Percentiles rank a stretch among this genome's conserved stretches.
These are phyloP conservation scores for Hsuehochloa calcarea DNA, from an alignment of 176 grass and related monocot species.

Conservation along the genomic window DNA sequence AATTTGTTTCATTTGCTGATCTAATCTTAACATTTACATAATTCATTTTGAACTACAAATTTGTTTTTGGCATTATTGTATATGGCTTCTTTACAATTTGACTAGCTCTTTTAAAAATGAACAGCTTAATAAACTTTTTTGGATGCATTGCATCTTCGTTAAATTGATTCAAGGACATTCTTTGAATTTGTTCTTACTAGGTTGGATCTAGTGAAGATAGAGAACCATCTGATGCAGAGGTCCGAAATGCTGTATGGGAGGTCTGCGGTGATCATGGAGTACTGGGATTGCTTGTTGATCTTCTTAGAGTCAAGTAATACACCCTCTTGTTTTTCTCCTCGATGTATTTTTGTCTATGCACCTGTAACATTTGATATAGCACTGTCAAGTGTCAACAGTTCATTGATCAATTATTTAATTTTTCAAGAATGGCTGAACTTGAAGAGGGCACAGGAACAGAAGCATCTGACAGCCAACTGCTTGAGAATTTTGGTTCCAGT, in stretches of 20 bases:
- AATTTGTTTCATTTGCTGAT: neutral
- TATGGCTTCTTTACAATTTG: neutral
- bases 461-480: constrained; percentile 57
- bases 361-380: neutral
- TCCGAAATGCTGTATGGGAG: constrained; percentile 79
- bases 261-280: constrained; percentile 79
- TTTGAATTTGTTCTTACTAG: constrained; percentile 35
- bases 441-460: constrained; percentile 86
- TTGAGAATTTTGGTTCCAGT: constrained; percentile 37
- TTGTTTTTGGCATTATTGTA: neutral
- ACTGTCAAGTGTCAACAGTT: neutral
- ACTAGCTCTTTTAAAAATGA: neutral
- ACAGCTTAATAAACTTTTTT: neutral
- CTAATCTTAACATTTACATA: neutral
- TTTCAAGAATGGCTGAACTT: constrained; percentile 77
- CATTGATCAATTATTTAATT: constrained; percentile 16
- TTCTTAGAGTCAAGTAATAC: constrained; percentile 81
- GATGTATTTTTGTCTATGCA: neutral
- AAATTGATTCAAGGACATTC: neutral
- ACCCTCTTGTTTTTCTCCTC: neutral
- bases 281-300: constrained; percentile 74
- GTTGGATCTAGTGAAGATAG: constrained; percentile 49
- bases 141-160: neutral
- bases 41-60: neutral
- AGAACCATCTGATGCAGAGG: constrained; percentile 54